Conservation (phyloP, 2,329 filamentous ascomycete genomes). For the Tolypocladium sp. region DNA sequence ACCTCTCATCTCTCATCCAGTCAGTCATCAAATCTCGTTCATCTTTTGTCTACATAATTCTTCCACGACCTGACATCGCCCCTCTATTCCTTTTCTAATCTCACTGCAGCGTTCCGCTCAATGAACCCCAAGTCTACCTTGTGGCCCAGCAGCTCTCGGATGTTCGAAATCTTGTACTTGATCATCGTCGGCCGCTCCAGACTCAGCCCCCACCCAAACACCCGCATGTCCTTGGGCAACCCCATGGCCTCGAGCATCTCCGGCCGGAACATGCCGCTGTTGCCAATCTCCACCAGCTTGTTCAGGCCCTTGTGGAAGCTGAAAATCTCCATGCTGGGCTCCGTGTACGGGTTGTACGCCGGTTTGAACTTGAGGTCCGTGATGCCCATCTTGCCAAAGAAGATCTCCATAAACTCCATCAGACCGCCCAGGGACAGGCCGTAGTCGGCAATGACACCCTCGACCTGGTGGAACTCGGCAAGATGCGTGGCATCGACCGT, state of each 20-base stretch:
- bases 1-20: neutral
- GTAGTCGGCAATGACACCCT: conserved; percentile 97
- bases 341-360: conserved; percentile 58
- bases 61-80: neutral
- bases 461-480: conserved; percentile 96
- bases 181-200: conserved; percentile 97
- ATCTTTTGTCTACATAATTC: neutral
- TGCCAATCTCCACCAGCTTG: conserved; percentile 95
- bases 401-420: conserved; percentile 88
- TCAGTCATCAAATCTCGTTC: neutral
- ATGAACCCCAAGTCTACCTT: conserved; percentile 94
- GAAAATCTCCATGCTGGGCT: conserved; percentile 98
- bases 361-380: conserved; percentile 84
- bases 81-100: conserved; percentile 70
- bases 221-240: conserved; percentile 79
- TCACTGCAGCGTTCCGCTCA: conserved; percentile 80
- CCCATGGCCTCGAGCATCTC: conserved; percentile 97
- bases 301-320: conserved; percentile 81
- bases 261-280: conserved; percentile 96
- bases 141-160: conserved; percentile 85
- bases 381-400: conserved; percentile 96
- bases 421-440: conserved; percentile 84
- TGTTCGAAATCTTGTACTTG: conserved; percentile 84
- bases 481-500: conserved; percentile 94
- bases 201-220: conserved; percentile 89